Conservation (phyloP, 192 early-diverging fungal species). For the Coemansia guatemalensis region DNA sequence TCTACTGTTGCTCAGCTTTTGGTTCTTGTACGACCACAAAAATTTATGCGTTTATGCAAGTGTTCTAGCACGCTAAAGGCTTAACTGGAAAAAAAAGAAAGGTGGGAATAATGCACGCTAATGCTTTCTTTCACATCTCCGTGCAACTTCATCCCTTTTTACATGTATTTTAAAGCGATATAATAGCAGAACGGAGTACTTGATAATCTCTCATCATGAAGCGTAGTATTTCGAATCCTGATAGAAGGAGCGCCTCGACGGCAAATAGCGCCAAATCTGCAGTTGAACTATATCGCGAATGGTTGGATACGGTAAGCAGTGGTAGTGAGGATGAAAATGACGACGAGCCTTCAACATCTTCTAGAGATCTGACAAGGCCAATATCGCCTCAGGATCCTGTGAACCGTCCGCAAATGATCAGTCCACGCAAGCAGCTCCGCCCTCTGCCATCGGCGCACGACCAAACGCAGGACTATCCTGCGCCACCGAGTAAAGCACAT, state of each 20-base stretch:
- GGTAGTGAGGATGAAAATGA: not conserved
- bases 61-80: not conserved
- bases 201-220: too few relatives aligned
- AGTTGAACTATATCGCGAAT: constrained; percentile 33
- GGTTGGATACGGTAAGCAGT: constrained; percentile 35
- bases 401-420: not conserved
- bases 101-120: not conserved
- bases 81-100: too few relatives aligned
- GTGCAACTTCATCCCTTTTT: not conserved
- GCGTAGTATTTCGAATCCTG: too few relatives aligned
- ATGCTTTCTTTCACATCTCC: not conserved
- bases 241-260: not conserved
- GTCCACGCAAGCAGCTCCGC: constrained; percentile 2
- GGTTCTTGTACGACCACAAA: not conserved
- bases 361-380: not conserved
- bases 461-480: not conserved
- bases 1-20: not conserved
- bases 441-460: not conserved
- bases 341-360: constrained; percentile 1
- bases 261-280: constrained; percentile 14
- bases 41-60: not conserved
- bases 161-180: not conserved
- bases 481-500: not conserved
- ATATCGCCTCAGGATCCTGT: not conserved
- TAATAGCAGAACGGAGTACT: not conserved